These are phyloP conservation scores for Paecilomyces variotii DNA, from an alignment of 2,329 filamentous ascomycete species.

Conservation along the genomic window DNA sequence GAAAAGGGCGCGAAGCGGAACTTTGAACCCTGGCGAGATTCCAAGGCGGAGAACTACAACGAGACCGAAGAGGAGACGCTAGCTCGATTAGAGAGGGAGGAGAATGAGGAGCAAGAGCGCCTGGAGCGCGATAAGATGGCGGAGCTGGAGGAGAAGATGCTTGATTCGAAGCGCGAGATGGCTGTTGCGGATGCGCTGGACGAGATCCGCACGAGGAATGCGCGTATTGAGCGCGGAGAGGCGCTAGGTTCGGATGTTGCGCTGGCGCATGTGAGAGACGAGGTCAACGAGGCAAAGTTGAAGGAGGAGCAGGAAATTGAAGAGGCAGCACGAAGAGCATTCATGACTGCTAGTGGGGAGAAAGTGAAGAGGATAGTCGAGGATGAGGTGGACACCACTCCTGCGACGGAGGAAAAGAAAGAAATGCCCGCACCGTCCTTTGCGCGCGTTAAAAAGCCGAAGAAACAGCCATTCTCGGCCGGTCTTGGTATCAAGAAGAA, in stretches of 20 bases:
- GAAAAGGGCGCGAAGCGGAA: conserved; percentile 82
- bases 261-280: conserved; percentile 49
- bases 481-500: conserved; percentile 85
- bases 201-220: conserved; percentile 87
- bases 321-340: conserved; percentile 71
- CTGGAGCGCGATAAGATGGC: conserved; percentile 87
- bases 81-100: conserved; percentile 73
- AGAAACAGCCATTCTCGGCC: conserved; percentile 72
- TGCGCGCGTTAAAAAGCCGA: conserved; percentile 72
- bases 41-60: conserved; percentile 47
- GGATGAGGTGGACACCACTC: conserved; percentile 34
- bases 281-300: conserved; percentile 51
- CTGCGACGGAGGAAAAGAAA: conserved; percentile 22
- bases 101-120: conserved; percentile 53
- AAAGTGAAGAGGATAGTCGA: conserved; percentile 47
- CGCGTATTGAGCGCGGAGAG: conserved; percentile 70
- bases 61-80: conserved; percentile 84
- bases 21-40: conserved; percentile 81
- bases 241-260: conserved; percentile 53
- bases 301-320: conserved; percentile 72
- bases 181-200: conserved; percentile 91
- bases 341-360: conserved; percentile 55
- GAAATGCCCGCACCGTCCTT: conserved; percentile 53
- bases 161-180: conserved; percentile 92
- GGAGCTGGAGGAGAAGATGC: conserved; percentile 85